Evolutionary conservation across 257 asterid species (phyloP), one percentile per base, ranked within the genome.

Genomic region (Plectranthus barbatus): DNA sequence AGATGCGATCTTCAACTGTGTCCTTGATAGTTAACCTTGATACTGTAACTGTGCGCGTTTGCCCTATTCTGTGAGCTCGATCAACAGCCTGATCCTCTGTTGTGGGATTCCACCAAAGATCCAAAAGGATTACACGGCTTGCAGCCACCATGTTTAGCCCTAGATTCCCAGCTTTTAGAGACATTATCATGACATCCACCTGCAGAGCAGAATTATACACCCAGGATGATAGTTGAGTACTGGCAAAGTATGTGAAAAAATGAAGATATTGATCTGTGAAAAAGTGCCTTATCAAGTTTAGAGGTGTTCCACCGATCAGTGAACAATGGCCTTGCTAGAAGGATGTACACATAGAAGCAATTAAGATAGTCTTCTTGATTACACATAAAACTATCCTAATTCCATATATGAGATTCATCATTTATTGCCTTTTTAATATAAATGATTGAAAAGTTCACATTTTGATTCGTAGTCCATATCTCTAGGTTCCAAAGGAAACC

Each of bases 51-150:
- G 91, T 81, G 57, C 96, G 94, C 42, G 94, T 93, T 76, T 93
- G 97, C 21, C 99, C 99, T 57, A 93, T 93, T 74, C 99, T 87
- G 63, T 93, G 99, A 57, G 97, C 99, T 57, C 99, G 84, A 72
- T 93, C 97, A 74, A 93, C 72, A 40, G 99, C 99, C 79, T 93
- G 99, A 73, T 93, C 99, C 81, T 93, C 99, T 23, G 99, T 87
- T 21, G 99, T 79, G 48, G 99, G 99, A 81, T 90, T 93, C 99
- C 99, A 93, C 99, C 99, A 93, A 67, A 90, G 97, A 81, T 93
- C 99, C 84, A 93, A 78, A 70, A 93, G 95, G 66, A 93, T 87
- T 59, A 93, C 95, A 3, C 87, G 97, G 72, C 85, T 79, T 34
- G 99, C 99, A 15, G 97, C 99, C 76, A 93, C 99, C 97, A 90